Base-by-base conservation (phyloP, 176 grass and related monocot genomes). In the Otatea glauca region DNA sequence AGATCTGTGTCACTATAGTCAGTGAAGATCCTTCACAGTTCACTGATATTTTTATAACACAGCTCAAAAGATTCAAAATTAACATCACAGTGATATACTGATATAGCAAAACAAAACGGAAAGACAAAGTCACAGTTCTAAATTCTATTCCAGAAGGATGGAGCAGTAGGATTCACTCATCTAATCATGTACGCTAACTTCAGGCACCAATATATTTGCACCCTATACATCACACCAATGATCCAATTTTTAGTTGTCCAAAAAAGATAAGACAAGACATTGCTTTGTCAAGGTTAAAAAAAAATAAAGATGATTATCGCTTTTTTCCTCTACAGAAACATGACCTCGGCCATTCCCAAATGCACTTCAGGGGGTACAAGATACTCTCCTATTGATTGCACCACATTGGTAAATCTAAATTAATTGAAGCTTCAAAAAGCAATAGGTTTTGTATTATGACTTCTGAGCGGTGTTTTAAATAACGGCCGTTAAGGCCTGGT, bases 1-100 rank as follows among this genome's bases (percentile, higher is more conserved):
- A 66, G 88, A 87, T 90, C 93, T 99, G 88, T 87, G 87, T 80
- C 74, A 83, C 37, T 75, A 54, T 61, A 89, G 54, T 83, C 25
- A 75, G 79, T 82, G 10, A 83, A 69, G 54, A 78, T 73, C 53
- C 79, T 68, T 84, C 62, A 84, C 47, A 79, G 35, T 41, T 79
- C 50, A 87, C 80, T 75, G 74, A 13, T 54, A 48, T 48, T 79
- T 23, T 23, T 59, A 85, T 47, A 65, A 60, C 34, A 41, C 5
- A 85, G 25, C 37, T 77, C 61, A 85, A 74, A 87, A 74, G 15
- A 87, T 47, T 60, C 32, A 84, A 76, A 83, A 12, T 50, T 73
- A 62, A 23, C 20, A 74, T 27, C 38, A 24, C 9, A 69, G 27
- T 32, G 13, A 83, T 76, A 43, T 43, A 41, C 39, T 7, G 39